Base-by-base conservation (phyloP, 2,329 filamentous ascomycete genomes). In the Penicillium sp. region DNA sequence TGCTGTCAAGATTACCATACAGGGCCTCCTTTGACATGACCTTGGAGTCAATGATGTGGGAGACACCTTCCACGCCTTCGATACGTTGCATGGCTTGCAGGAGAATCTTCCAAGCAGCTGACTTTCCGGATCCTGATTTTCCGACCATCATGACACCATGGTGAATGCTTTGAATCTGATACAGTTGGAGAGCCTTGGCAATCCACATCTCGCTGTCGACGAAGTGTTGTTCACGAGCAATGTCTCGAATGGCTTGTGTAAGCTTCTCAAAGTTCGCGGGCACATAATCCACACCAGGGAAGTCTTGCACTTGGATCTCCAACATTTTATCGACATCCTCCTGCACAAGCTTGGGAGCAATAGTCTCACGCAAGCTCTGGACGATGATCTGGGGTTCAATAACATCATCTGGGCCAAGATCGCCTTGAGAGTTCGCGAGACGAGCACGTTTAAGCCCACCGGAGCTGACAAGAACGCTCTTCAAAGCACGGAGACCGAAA, bases 141-240 rank as follows among this genome's bases (percentile, higher is more conserved):
- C 95, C 95, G 10, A 99, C 95, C 95, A 99, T 98, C 96, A 99
- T 99, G 27, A 99, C 95, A 88, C 95, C 95, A 67, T 99, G 95
- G 70, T 99, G 95, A 57, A 99, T 92, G 64, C 88, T 90, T 75
- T 98, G 95, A 62, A 99, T 99, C 75, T 99, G 95, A 74, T 96
- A 98, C 2, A 99, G 85, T 74, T 99, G 95, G 9, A 99, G 83
- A 33, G 96, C 88, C 79, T 99, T 99, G 57, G 91, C 95, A 86
- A 98, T 92, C 96, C 96, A 99, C 47, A 88, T 88, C 54, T 98
- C 93, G 57, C 88, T 97, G 65, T 96, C 90, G 9, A 96, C 91
- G 14, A 96, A 85, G 69, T 96, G 89, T 64, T 91, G 88, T 71
- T 96, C 92, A 6, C 84, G 85, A 29, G 96, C 95, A 60, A 96